Evolutionary conservation across 2,329 filamentous ascomycete genomes (phyloP).

Genomic region (Diaporthe citrichinensis): DNA sequence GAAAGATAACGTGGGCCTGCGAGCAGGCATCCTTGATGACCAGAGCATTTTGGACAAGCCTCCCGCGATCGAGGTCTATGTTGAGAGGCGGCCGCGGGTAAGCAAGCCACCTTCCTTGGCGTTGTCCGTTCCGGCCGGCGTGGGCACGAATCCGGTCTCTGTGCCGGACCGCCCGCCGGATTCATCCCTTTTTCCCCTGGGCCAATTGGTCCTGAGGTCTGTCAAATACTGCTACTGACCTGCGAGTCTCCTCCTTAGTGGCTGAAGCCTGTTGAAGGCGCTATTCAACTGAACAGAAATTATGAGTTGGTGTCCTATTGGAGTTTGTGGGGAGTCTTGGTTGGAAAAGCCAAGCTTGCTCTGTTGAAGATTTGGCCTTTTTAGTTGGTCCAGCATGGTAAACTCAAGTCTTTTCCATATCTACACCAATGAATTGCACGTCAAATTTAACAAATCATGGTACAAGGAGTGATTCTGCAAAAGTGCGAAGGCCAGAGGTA

Average conservation of each 20-base stretch:
- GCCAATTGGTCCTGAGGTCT: not conserved
- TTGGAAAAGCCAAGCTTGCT: not conserved
- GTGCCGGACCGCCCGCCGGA: not conserved
- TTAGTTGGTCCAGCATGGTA: not conserved
- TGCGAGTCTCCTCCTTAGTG: not conserved
- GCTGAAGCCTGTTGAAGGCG: not conserved
- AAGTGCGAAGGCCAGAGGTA: not conserved
- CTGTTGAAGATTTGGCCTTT: not conserved
- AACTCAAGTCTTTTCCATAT: not conserved
- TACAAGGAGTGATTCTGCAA: not conserved
- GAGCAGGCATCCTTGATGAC: not conserved
- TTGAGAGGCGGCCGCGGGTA: not conserved
- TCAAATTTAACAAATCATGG: no score
- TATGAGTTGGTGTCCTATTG: not conserved
- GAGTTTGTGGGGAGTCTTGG: not conserved
- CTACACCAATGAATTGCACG: not conserved
- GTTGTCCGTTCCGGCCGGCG: not conserved
- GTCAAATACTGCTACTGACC: not conserved
- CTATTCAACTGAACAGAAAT: not conserved
- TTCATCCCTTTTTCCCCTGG: not conserved
- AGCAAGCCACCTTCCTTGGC: not conserved
- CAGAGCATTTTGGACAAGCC: not conserved
- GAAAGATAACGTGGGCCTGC: not conserved
- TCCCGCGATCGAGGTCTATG: not conserved
- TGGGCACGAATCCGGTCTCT: not conserved